Conservation (phyloP, 805 yeast species). For the Wickerhamiella brachini region DNA sequence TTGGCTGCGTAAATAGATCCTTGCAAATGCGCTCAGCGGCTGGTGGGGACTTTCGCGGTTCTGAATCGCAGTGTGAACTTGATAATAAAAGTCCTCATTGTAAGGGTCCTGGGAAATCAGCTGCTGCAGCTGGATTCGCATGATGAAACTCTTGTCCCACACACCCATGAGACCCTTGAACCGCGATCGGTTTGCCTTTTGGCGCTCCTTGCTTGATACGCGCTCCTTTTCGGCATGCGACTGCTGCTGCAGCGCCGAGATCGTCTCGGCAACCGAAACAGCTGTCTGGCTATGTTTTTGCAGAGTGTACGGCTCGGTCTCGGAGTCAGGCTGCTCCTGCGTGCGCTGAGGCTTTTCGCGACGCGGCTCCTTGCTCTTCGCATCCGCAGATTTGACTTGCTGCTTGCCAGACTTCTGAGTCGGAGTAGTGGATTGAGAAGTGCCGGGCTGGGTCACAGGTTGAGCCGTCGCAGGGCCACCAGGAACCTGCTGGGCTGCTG, state of each 20-base stretch:
- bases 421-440: too few species aligned
- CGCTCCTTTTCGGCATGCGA: neutral
- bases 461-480: too few species aligned
- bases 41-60: slow-evolving; percentile 39
- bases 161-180: slow-evolving; percentile 94
- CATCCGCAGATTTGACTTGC: neutral
- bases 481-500: neutral
- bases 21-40: slow-evolving; percentile 72
- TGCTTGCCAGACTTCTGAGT: too few species aligned
- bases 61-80: slow-evolving; percentile 70
- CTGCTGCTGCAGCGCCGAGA: neutral
- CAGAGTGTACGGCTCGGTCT: neutral
- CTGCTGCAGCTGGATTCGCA: slow-evolving; percentile 87
- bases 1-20: slow-evolving; percentile 57
- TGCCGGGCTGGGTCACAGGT: too few species aligned
- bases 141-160: slow-evolving; percentile 89
- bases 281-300: neutral
- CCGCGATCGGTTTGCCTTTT: slow-evolving; percentile 4
- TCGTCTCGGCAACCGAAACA: neutral
- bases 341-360: neutral
- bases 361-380: neutral
- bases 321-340: neutral
- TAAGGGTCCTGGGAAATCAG: slow-evolving; percentile 95
- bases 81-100: slow-evolving; percentile 92
- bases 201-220: neutral